Conservation (phyloP, 371 early-diverging fungal genomes). For the Chytridium lagenaria region DNA sequence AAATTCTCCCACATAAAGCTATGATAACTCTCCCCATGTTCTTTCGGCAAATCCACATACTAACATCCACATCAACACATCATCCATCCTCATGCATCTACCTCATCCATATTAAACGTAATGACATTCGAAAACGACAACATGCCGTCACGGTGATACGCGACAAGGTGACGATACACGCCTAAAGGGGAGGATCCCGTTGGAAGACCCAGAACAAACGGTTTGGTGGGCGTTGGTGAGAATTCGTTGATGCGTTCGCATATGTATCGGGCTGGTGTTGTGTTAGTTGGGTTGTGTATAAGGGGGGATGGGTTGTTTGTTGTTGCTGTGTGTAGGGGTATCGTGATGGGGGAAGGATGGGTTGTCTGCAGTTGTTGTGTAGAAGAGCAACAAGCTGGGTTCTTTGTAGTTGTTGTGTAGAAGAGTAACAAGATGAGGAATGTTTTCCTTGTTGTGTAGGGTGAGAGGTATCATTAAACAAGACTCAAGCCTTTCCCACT, state of each 20-base stretch:
- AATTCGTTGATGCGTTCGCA: slow-evolving; percentile 81
- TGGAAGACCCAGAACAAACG: slow-evolving; percentile 86
- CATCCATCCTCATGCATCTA: background rate
- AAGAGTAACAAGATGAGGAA: too few species aligned
- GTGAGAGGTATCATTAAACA: too few species aligned
- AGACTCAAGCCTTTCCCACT: too few species aligned
- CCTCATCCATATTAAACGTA: slow-evolving; percentile 80
- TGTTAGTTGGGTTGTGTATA: too few species aligned
- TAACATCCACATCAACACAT: slow-evolving; percentile 15
- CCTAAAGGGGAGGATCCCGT: slow-evolving; percentile 86
- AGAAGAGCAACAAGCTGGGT: too few species aligned
- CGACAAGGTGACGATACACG: slow-evolving; percentile 69
- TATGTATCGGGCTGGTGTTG: slow-evolving; percentile 80
- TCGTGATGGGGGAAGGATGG: too few species aligned
- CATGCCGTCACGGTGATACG: slow-evolving; percentile 64
- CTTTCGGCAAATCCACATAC: slow-evolving; percentile 45
- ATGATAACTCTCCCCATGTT: slow-evolving; percentile 86
- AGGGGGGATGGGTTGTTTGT: too few species aligned
- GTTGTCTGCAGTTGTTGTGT: too few species aligned
- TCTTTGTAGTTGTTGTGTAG: too few species aligned
- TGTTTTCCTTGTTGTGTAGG: too few species aligned
- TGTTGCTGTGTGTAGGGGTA: too few species aligned
- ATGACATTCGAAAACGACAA: slow-evolving; percentile 68
- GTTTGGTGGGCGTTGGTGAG: slow-evolving; percentile 72
- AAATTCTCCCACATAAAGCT: slow-evolving; percentile 87